Evolutionary conservation across 495 filamentous ascomycete species (phyloP).

Genomic region (Lasiosphaeria ovina): DNA sequence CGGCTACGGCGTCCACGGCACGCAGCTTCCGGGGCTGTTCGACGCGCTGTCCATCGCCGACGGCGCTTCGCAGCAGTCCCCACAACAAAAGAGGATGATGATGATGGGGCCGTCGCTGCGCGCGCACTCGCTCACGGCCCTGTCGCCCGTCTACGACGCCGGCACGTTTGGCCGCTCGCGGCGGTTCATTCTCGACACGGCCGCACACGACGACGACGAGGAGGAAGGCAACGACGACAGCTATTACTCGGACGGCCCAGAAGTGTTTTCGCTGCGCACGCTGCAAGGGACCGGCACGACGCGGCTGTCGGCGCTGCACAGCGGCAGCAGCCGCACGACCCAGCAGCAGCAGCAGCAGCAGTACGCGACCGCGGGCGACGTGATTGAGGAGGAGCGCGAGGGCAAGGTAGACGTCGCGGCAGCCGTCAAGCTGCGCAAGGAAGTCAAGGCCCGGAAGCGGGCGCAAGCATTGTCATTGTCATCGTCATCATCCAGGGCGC

Average conservation of each 20-base stretch:
- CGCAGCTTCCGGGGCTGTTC: constrained; percentile 37
- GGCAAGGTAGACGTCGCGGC: constrained; percentile 27
- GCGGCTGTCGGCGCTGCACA: constrained; percentile 11
- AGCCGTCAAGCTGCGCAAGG: constrained; percentile 32
- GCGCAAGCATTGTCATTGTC: constrained; percentile 8
- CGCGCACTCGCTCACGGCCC: not conserved
- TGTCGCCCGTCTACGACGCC: constrained; percentile 1
- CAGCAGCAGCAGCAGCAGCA: not conserved
- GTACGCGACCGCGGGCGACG: not conserved
- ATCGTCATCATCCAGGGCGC: not conserved
- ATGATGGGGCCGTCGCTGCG: not conserved
- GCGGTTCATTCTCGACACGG: constrained; percentile 21
- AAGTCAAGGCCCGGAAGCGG: constrained; percentile 30
- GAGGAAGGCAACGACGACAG: not conserved
- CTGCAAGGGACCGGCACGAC: constrained; percentile 9
- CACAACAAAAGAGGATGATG: not conserved
- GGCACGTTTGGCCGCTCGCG: constrained; percentile 20
- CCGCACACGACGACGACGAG: constrained; percentile 11
- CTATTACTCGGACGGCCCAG: not conserved
- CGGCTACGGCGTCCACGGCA: constrained; percentile 35
- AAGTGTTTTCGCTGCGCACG: not conserved
- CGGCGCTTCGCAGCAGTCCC: not conserved
- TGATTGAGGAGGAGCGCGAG: constrained; percentile 19
- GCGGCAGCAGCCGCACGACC: not conserved
- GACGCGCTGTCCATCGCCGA: constrained; percentile 15